phyloP scores from a whole-genome alignment of 2,329 filamentous ascomycete genomes.

The Talaromyces marneffei region DNA sequence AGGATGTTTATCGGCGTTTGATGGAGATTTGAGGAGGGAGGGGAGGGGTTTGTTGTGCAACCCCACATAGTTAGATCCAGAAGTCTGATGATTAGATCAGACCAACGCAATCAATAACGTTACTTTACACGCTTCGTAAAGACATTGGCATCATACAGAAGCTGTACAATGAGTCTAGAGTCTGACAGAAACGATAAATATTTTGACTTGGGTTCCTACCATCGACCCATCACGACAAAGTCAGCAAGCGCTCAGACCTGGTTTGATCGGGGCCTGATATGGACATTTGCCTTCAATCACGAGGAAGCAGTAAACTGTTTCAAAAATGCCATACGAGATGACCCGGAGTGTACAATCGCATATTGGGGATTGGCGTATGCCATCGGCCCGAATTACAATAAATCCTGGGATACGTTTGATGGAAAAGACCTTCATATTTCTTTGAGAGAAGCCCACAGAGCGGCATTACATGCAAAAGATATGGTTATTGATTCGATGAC shows the following conservation, averaged over 20 bases:
- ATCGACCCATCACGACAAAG: constrained; percentile 50
- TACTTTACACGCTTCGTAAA: not conserved
- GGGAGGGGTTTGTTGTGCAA: not conserved
- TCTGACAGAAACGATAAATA: not conserved
- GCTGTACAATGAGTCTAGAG: not conserved
- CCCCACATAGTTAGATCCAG: not conserved
- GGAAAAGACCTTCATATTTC: not conserved
- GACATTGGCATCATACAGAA: too few species aligned
- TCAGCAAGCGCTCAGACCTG: constrained; percentile 54
- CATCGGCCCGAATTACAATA: constrained; percentile 50
- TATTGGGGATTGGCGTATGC: constrained; percentile 48
- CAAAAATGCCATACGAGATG: constrained; percentile 37
- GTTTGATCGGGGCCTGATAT: constrained; percentile 68
- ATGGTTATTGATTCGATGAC: not conserved
- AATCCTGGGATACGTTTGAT: constrained; percentile 47
- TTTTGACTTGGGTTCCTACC: constrained; percentile 56
- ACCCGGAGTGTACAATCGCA: constrained; percentile 41
- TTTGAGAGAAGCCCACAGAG: not conserved
- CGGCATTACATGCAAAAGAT: not conserved
- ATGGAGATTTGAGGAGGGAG: not conserved
- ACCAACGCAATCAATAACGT: not conserved
- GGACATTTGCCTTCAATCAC: constrained; percentile 72
- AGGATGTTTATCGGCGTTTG: not conserved
- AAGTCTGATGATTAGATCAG: not conserved
- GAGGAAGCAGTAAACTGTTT: constrained; percentile 58